These are phyloP conservation scores for Ceratobasidium sp. DNA, from an alignment of 1,284 basidiomycete species.

Conservation along the genomic window DNA sequence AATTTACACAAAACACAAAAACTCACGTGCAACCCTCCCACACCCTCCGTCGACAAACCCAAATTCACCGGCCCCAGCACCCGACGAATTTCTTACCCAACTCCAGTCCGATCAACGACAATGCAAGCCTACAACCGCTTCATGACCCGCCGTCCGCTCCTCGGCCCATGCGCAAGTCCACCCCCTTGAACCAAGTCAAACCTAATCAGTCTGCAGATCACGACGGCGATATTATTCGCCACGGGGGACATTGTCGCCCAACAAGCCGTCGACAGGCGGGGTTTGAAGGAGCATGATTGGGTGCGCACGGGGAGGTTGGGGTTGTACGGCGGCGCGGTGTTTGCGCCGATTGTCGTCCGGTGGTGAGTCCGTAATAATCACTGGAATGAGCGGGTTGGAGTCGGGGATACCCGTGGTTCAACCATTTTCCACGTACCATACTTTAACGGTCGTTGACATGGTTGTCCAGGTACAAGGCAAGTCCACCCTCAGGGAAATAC, in stretches of 20 bases:
- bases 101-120: not conserved
- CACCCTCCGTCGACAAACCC: too few species aligned
- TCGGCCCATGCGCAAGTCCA: constrained; percentile 18
- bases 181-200: not conserved
- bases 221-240: constrained; percentile 47
- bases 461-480: not conserved
- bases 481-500: not conserved
- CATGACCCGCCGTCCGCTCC: constrained; percentile 19
- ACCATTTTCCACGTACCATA: too few species aligned
- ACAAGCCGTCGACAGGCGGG: constrained; percentile 55
- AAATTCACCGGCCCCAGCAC: too few species aligned
- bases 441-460: too few species aligned
- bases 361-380: constrained; percentile 40
- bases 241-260: constrained; percentile 58
- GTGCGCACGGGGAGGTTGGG: constrained; percentile 52
- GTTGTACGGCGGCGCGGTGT: constrained; percentile 50
- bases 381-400: too few species aligned
- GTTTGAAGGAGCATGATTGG: constrained; percentile 49
- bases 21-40: too few species aligned
- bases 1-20: too few species aligned
- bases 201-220: not conserved
- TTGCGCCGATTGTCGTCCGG: constrained; percentile 50
- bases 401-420: too few species aligned
- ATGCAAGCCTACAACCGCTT: constrained; percentile 30
- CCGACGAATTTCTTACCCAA: too few species aligned